Conservation (phyloP, 768 basidiomycete species). For the Lactarius trivialis region DNA sequence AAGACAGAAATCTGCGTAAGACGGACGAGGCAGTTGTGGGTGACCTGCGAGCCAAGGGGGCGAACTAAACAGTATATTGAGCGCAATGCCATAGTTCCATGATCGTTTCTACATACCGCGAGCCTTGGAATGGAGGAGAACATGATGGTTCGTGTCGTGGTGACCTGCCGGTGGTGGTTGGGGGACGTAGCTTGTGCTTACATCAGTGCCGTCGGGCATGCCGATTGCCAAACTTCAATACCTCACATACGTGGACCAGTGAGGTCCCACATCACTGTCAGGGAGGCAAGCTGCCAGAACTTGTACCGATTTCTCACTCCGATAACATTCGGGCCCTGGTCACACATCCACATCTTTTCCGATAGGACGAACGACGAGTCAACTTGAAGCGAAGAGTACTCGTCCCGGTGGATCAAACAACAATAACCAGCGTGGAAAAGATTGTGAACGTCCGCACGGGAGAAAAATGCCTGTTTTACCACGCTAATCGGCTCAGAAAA, state of each 20-base stretch:
- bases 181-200: background rate
- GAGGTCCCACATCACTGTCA: background rate
- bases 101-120: background rate
- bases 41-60: conserved; percentile 21
- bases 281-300: background rate
- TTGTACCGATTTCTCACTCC: background rate
- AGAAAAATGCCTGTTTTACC: too few species aligned
- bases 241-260: background rate
- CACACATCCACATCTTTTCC: background rate
- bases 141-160: background rate
- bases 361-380: too few species aligned
- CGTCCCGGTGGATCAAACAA: background rate
- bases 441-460: too few species aligned
- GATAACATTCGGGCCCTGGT: background rate
- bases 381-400: background rate
- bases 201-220: background rate
- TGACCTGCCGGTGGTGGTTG: too few species aligned
- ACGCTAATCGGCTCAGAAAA: too few species aligned
- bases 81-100: background rate
- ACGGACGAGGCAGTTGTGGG: conserved; percentile 24
- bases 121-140: conserved; percentile 8
- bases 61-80: background rate
- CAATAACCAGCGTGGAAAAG: too few species aligned
- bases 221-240: background rate
- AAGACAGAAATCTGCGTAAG: conserved; percentile 48